These are phyloP conservation scores for Vanrija pseudolonga DNA, from an alignment of 1,284 basidiomycete species.

Conservation along the genomic window DNA sequence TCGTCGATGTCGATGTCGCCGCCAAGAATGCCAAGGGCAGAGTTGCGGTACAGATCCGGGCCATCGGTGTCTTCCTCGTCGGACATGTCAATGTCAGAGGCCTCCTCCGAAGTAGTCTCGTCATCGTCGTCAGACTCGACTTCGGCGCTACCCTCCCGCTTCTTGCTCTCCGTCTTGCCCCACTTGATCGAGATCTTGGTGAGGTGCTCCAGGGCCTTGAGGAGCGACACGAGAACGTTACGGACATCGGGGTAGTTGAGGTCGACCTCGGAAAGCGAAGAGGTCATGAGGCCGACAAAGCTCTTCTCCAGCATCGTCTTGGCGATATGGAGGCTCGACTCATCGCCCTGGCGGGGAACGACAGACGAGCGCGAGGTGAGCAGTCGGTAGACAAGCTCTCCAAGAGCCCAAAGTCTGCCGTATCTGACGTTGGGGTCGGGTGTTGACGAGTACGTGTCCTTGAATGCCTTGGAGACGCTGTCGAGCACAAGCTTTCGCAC, in stretches of 20 bases:
- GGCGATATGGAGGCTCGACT: constrained; percentile 61
- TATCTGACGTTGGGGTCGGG: constrained; percentile 76
- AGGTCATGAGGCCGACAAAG: constrained; percentile 85
- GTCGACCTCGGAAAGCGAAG: constrained; percentile 86
- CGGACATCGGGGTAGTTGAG: constrained; percentile 92
- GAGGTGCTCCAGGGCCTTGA: constrained; percentile 84
- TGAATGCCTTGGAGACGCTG: constrained; percentile 78
- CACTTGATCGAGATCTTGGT: constrained; percentile 97
- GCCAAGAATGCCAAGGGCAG: constrained; percentile 82
- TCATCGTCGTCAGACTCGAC: constrained; percentile 10
- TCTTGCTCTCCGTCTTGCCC: constrained; percentile 73
- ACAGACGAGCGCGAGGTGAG: constrained; percentile 67
- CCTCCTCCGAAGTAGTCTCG: constrained; percentile 47
- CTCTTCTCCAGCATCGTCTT: constrained; percentile 99
- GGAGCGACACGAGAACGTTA: constrained; percentile 74
- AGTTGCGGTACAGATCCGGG: constrained; percentile 89
- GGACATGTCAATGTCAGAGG: constrained; percentile 61
- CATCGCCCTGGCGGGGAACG: constrained; percentile 49
- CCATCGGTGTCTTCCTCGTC: constrained; percentile 62
- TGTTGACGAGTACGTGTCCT: constrained; percentile 61
- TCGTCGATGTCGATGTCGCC: constrained; percentile 56
- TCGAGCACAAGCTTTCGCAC: constrained; percentile 90
- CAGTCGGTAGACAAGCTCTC: constrained; percentile 83
- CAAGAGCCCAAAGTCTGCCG: constrained; percentile 80
- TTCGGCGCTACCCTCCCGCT: constrained; percentile 52